phyloP scores from a whole-genome alignment of 169 alveolate species.

The Eimeria acervulina region DNA sequence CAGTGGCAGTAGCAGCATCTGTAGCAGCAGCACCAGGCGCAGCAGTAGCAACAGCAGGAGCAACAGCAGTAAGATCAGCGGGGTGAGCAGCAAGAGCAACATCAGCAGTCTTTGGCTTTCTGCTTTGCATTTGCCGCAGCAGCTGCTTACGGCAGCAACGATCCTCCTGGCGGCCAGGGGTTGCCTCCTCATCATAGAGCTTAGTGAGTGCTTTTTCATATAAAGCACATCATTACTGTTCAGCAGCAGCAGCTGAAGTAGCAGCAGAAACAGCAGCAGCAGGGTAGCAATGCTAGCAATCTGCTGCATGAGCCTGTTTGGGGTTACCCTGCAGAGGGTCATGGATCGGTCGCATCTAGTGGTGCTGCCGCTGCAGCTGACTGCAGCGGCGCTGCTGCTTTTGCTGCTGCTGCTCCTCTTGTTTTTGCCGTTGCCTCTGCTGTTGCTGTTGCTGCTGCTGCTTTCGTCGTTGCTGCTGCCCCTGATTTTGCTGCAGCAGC shows the following conservation, averaged over 20 bases:
- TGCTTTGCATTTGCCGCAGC: neutral
- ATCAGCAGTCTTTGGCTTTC: neutral
- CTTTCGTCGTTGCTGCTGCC: neutral
- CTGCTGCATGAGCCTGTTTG: neutral
- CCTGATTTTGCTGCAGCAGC: neutral
- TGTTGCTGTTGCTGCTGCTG: slow-evolving; percentile 6
- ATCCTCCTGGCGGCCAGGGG: neutral
- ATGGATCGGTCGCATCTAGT: neutral
- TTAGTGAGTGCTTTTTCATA: neutral
- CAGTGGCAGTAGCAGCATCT: no score
- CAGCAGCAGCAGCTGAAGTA: neutral
- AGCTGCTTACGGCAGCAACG: neutral
- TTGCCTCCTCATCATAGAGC: neutral
- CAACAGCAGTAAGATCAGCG: no score
- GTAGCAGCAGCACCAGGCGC: no score
- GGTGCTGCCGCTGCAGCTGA: neutral
- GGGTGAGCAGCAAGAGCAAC: neutral
- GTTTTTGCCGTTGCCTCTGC: neutral
- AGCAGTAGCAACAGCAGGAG: no score
- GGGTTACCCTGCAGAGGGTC: neutral
- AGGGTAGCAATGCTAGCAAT: no score
- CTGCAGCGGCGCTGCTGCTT: neutral
- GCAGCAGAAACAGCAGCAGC: neutral
- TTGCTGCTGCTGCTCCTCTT: neutral
- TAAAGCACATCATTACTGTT: neutral